These are phyloP conservation scores for Penicillium maclennaniae DNA, from an alignment of 495 filamentous ascomycete species.

Conservation along the genomic window DNA sequence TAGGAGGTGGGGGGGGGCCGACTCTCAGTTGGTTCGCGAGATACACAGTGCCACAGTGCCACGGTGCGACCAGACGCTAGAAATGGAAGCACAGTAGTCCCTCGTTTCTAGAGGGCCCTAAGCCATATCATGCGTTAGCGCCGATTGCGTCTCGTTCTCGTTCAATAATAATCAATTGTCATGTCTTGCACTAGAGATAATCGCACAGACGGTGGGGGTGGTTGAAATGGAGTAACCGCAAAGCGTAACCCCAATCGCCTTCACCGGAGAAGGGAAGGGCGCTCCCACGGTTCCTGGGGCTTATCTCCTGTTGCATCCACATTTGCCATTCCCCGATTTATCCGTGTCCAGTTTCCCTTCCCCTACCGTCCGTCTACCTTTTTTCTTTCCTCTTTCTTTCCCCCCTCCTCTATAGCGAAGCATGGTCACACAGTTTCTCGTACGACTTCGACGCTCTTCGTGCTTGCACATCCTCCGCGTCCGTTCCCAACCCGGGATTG, in stretches of 20 bases:
- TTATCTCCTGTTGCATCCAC: slow-evolving; percentile 13
- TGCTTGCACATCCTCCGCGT: slow-evolving; percentile 41
- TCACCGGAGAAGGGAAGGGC: slow-evolving; percentile 6
- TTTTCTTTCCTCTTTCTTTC: neutral
- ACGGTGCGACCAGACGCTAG: neutral
- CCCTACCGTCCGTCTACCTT: neutral
- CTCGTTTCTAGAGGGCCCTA: neutral
- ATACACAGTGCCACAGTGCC: neutral
- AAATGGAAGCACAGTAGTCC: neutral
- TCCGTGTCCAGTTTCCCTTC: neutral
- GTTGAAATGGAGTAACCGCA: neutral
- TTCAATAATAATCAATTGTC: neutral
- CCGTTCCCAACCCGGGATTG: slow-evolving; percentile 35
- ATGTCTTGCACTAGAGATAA: neutral
- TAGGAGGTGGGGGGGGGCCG: neutral
- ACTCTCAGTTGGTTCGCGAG: neutral
- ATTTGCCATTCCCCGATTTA: slow-evolving; percentile 1
- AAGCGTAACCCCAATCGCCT: slow-evolving; percentile 1
- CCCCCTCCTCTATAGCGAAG: slow-evolving; percentile 1
- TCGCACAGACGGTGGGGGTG: neutral
- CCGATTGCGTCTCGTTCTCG: neutral
- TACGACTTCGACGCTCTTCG: slow-evolving; percentile 12
- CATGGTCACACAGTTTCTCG: slow-evolving; percentile 17
- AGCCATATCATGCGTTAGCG: neutral
- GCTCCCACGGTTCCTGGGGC: slow-evolving; percentile 24